Evolutionary conservation across 2,329 filamentous ascomycete species (phyloP).

Genomic region (Clathrospora elynae): DNA sequence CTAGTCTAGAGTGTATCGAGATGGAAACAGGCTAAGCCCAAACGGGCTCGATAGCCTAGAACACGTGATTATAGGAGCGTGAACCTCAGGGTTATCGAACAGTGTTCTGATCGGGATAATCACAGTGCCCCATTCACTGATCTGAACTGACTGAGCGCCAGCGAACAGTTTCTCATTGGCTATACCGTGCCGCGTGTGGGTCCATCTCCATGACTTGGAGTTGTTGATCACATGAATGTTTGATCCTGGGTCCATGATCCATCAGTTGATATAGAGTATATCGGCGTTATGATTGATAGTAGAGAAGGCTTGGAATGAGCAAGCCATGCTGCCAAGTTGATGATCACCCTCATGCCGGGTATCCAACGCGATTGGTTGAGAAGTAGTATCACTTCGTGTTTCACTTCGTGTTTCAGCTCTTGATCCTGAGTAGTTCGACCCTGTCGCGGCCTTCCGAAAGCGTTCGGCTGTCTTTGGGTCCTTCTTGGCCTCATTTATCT

Average conservation of each 20-base stretch:
- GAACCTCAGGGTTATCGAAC: neutral
- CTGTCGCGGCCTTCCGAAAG: neutral
- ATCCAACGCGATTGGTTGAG: neutral
- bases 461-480: neutral
- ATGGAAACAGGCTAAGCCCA: slow-evolving; percentile 2
- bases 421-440: neutral
- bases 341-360: neutral
- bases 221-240: slow-evolving; percentile 8
- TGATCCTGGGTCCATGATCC: slow-evolving; percentile 12
- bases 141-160: neutral
- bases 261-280: slow-evolving; percentile 3
- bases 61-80: neutral
- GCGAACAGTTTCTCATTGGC: neutral
- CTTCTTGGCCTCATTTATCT: neutral
- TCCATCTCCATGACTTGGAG: slow-evolving; percentile 2
- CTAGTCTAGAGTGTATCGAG: no score
- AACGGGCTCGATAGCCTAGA: slow-evolving; percentile 1
- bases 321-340: neutral
- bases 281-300: neutral
- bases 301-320: neutral
- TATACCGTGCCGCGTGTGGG: neutral
- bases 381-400: no score
- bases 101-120: neutral
- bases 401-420: no score
- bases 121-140: slow-evolving; percentile 1